Evolutionary conservation across 495 filamentous ascomycete genomes (phyloP).

Genomic region (Xylaria nigripes): DNA sequence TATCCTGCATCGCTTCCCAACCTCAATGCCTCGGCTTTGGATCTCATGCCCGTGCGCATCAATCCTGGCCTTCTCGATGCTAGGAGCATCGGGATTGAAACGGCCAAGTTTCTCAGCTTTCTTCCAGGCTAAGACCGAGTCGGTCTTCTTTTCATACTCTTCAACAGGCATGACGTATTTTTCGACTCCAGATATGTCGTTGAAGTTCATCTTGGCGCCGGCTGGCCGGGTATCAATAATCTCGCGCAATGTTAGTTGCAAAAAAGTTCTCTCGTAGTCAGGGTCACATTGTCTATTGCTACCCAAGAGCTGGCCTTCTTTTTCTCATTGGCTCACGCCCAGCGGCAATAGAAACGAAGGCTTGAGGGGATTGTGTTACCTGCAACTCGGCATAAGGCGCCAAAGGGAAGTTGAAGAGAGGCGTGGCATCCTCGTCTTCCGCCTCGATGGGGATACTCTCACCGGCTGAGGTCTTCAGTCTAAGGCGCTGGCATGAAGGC

Average conservation of each 20-base stretch:
- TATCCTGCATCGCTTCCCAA: constrained; percentile 58
- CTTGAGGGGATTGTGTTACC: constrained; percentile 45
- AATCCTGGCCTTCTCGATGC: constrained; percentile 60
- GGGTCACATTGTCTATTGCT: background rate
- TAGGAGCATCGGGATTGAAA: constrained; percentile 79
- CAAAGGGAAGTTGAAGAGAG: constrained; percentile 55
- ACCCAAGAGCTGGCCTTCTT: background rate
- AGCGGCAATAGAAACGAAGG: background rate
- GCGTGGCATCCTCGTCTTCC: constrained; percentile 56
- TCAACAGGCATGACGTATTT: constrained; percentile 80
- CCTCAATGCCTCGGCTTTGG: constrained; percentile 53
- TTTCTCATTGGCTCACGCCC: background rate
- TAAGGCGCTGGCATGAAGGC: constrained; percentile 66
- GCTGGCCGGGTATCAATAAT: constrained; percentile 71
- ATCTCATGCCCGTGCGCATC: constrained; percentile 58
- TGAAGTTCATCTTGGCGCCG: constrained; percentile 63
- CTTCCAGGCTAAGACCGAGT: constrained; percentile 92
- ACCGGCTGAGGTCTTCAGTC: constrained; percentile 50
- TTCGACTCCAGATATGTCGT: constrained; percentile 66
- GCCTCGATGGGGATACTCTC: constrained; percentile 51
- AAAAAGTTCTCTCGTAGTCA: background rate
- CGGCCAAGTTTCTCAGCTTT: constrained; percentile 83
- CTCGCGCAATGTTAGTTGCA: constrained; percentile 37
- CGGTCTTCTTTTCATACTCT: constrained; percentile 72
- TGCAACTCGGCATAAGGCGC: constrained; percentile 66